Conservation (phyloP, 192 early-diverging fungal genomes). For the Entomortierella beljakovae region DNA sequence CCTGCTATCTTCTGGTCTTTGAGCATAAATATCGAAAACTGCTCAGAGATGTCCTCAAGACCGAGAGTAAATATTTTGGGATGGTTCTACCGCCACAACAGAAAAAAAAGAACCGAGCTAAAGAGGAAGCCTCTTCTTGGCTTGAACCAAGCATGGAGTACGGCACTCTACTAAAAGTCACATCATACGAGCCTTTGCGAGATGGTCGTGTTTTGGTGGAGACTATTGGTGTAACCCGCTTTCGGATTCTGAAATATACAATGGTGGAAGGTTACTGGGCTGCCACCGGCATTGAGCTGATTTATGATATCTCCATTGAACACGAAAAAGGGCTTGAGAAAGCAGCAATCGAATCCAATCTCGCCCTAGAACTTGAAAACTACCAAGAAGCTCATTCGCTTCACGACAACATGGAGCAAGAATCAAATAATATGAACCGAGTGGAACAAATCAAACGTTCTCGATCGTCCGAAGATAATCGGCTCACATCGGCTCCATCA, state of each 20-base stretch:
- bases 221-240: conserved; percentile 61
- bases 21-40: conserved; percentile 74
- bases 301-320: conserved; percentile 59
- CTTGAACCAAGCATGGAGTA: conserved; percentile 53
- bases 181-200: conserved; percentile 51
- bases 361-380: neutral
- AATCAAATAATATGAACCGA: neutral
- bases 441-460: neutral
- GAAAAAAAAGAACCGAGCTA: conserved; percentile 13
- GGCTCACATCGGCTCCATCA: neutral
- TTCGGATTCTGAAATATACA: conserved; percentile 49
- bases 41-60: conserved; percentile 61
- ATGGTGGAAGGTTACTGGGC: conserved; percentile 62
- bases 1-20: conserved; percentile 71
- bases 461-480: neutral
- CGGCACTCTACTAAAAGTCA: conserved; percentile 65
- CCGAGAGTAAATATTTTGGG: conserved; percentile 60
- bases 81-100: conserved; percentile 58
- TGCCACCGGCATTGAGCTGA: conserved; percentile 56
- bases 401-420: neutral
- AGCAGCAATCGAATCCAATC: conserved; percentile 8
- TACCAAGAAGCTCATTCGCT: neutral
- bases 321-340: conserved; percentile 51
- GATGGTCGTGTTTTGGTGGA: conserved; percentile 67
- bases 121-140: conserved; percentile 4